A percentile compares a stretch with the other conserved stretches of the same genome.
Evolutionary conservation across 345 rosid genomes (phyloP).

Genomic region (Psidium guajava): DNA sequence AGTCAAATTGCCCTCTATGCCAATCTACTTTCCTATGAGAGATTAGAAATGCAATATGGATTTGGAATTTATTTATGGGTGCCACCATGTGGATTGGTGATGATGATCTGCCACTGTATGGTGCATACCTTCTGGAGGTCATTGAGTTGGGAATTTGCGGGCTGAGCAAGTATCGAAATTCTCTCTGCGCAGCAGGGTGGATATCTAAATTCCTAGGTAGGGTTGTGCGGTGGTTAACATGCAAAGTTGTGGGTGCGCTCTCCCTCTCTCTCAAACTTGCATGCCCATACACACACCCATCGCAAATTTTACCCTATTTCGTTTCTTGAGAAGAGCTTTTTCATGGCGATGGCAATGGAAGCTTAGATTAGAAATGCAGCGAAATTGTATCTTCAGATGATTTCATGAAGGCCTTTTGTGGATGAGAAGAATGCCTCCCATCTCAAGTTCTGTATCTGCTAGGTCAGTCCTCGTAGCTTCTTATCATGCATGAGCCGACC

Average conservation of each 20-base stretch:
- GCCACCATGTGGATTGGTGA: not conserved
- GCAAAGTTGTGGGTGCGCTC: not conserved
- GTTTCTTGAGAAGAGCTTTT: not conserved
- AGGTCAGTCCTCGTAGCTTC: not conserved
- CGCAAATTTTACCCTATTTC: not conserved
- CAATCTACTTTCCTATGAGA: conserved; percentile 75
- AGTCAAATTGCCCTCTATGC: conserved; percentile 88
- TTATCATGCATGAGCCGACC: not conserved
- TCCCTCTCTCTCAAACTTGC: not conserved
- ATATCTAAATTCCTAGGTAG: not conserved
- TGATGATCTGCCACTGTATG: not conserved
- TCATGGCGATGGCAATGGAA: not conserved
- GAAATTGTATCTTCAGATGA: not conserved
- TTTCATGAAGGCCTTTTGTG: not conserved
- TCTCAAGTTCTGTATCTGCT: not conserved
- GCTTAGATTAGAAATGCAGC: not conserved
- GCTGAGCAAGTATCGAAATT: not conserved
- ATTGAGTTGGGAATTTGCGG: not conserved
- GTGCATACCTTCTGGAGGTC: not conserved
- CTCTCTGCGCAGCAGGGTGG: not conserved
- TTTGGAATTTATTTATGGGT: not conserved
- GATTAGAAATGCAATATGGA: not conserved
- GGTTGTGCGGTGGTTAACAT: not conserved
- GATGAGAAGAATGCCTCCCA: not conserved
- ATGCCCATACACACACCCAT: not conserved